Evolutionary conservation across 768 basidiomycete genomes (phyloP), one percentile per base, ranked within the genome.

Genomic region (Auriscalpium orientale): DNA sequence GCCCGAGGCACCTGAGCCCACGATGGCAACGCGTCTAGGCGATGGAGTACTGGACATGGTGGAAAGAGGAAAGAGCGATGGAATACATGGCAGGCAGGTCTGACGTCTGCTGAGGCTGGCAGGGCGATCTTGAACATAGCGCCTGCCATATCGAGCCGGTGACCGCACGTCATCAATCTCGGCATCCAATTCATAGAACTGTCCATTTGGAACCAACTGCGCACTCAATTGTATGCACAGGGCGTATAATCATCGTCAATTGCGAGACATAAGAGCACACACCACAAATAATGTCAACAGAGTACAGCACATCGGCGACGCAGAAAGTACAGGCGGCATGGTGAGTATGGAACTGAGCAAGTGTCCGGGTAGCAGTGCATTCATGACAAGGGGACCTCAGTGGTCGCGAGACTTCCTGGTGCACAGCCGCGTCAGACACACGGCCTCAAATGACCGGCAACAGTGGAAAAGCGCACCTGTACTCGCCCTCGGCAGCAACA

Each of bases 401-500:
- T 91, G 89, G 75, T 92, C 90, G 74, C 89, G 84, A 70, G 89
- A 86, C 83, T 91, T 91, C 73, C 89, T 91, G 66, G 63, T 44
- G 46, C n/a, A 33, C 13, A 35, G 16, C 36, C 51, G 59, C 57
- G 49, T 52, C 54, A 49, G 59, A 11, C 33, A 49, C 44, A 18
- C 6, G 12, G 15, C 40, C 21, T 8, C 1, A 8, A 58, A 22
- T 34, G 47, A 8, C 9, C 16, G n/a, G 37, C 7, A 36, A 20
- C 10, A 49, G 33, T 10, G 12, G 12, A 8, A 11, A 45, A 62
- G 61, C 59, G 34, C 35, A 91, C 86, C 95, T 88, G 76, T 95
- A 98, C 68, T 95, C 91, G 56, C 91, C 91, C 71, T 98, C 95
- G 0, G 95, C 93, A 47, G 91, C 91, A 36, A 94, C 87, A 57